phyloP scores from a whole-genome alignment of 352 stramenopile genomes.

The Phytopythium kandeliae region DNA sequence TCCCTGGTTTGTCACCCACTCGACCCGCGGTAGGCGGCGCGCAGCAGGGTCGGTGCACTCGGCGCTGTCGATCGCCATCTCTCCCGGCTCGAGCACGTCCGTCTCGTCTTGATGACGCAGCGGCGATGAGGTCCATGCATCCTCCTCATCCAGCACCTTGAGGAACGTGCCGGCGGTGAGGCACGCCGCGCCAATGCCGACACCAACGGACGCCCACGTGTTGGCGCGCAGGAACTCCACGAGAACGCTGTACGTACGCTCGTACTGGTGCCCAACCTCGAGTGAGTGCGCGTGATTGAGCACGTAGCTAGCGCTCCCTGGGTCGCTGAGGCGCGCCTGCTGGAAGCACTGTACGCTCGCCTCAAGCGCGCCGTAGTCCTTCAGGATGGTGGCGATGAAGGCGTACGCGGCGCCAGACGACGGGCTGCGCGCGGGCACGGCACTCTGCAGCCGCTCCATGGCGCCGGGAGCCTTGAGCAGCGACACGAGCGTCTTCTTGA shows the following conservation, averaged over 20 bases:
- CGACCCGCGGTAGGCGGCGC: conserved; percentile 7
- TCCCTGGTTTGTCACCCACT: conserved; percentile 17
- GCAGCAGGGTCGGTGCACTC: too few species aligned
- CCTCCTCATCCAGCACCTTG: conserved; percentile 17
- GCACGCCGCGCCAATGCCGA: conserved; percentile 2
- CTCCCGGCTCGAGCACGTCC: not conserved
- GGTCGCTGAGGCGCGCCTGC: conserved; percentile 28
- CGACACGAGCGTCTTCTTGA: conserved; percentile 44
- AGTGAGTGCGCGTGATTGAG: conserved; percentile 64
- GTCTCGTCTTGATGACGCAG: not conserved
- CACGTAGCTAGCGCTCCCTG: conserved; percentile 47
- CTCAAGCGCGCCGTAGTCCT: conserved; percentile 57
- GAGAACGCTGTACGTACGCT: conserved; percentile 36
- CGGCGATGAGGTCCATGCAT: conserved; percentile 11
- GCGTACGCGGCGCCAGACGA: conserved; percentile 61
- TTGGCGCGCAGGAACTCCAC: conserved; percentile 38
- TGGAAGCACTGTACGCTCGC: conserved; percentile 52
- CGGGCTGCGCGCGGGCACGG: conserved; percentile 25
- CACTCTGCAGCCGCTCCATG: conserved; percentile 35
- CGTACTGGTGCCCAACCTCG: conserved; percentile 36
- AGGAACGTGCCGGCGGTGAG: conserved; percentile 26
- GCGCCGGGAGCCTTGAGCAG: conserved; percentile 26
- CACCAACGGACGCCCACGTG: conserved; percentile 21
- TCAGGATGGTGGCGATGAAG: conserved; percentile 71
- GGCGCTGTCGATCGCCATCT: too few species aligned